These are phyloP conservation scores for Mortierella sp. DNA, from an alignment of 371 early-diverging fungal species.

Conservation along the genomic window DNA sequence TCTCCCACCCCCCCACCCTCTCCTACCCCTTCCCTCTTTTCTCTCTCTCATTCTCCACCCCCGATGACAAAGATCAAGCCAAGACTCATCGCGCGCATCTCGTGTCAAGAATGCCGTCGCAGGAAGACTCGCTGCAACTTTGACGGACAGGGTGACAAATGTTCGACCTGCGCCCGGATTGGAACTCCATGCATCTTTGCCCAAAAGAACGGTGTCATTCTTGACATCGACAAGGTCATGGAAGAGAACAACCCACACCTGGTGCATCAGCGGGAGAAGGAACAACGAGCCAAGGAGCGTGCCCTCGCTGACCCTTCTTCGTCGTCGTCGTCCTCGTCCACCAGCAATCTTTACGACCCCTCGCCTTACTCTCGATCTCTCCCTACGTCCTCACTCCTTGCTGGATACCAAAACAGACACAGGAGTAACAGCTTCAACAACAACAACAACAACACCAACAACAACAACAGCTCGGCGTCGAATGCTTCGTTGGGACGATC, in stretches of 20 bases:
- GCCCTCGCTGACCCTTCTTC: slow-evolving; percentile 11
- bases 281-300: slow-evolving; percentile 42
- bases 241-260: slow-evolving; percentile 53
- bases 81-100: slow-evolving; percentile 54
- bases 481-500: not conserved
- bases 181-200: slow-evolving; percentile 48
- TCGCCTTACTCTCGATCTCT: slow-evolving; percentile 29
- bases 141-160: slow-evolving; percentile 49
- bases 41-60: not conserved
- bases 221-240: slow-evolving; percentile 52
- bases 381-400: slow-evolving; percentile 33
- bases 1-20: not conserved
- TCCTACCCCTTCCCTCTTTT: not conserved
- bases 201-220: slow-evolving; percentile 48
- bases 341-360: slow-evolving; percentile 1
- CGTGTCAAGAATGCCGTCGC: slow-evolving; percentile 51
- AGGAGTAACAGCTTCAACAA: slow-evolving; percentile 41
- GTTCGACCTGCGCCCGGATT: slow-evolving; percentile 50
- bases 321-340: slow-evolving; percentile 10
- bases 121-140: slow-evolving; percentile 53
- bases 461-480: too few species aligned
- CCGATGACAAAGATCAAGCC: slow-evolving; percentile 54
- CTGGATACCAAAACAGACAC: slow-evolving; percentile 18
- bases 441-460: too few species aligned
- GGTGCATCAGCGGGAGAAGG: slow-evolving; percentile 47